Evolutionary conservation across 2,329 filamentous ascomycete genomes (phyloP).

Genomic region (Ustulina deusta): DNA sequence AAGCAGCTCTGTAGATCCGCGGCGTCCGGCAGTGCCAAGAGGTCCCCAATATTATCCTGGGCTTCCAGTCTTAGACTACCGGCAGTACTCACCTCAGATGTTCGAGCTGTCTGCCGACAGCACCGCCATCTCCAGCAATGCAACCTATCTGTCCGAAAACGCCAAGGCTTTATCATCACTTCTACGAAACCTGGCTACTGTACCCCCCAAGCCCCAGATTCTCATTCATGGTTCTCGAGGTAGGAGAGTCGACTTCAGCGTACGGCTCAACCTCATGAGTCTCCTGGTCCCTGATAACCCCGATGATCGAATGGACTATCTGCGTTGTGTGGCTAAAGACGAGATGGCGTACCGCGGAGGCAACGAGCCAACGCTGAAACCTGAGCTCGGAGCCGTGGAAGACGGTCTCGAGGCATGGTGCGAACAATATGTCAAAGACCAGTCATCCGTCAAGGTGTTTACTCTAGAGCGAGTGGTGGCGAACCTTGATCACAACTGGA

Average conservation of each 20-base stretch:
- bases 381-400: constrained; percentile 56
- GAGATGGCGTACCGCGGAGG: constrained; percentile 65
- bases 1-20: constrained; percentile 37
- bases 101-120: constrained; percentile 64
- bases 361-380: constrained; percentile 56
- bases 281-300: constrained; percentile 63
- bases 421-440: constrained; percentile 60
- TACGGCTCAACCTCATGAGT: constrained; percentile 67
- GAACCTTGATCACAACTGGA: constrained; percentile 66
- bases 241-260: constrained; percentile 62
- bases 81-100: constrained; percentile 64
- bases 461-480: constrained; percentile 64
- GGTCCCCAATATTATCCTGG: constrained; percentile 58
- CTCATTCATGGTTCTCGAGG: constrained; percentile 61
- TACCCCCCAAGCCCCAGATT: constrained; percentile 68
- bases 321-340: constrained; percentile 62
- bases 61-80: constrained; percentile 63
- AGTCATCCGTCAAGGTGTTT: constrained; percentile 61
- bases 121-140: constrained; percentile 60
- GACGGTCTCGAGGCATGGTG: constrained; percentile 64
- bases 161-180: constrained; percentile 60
- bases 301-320: constrained; percentile 62
- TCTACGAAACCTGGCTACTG: constrained; percentile 61
- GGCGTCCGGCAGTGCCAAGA: constrained; percentile 35
- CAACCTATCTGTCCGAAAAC: constrained; percentile 62